phyloP scores from a whole-genome alignment of 345 rosid genomes.

The Linum usitatissimum region DNA sequence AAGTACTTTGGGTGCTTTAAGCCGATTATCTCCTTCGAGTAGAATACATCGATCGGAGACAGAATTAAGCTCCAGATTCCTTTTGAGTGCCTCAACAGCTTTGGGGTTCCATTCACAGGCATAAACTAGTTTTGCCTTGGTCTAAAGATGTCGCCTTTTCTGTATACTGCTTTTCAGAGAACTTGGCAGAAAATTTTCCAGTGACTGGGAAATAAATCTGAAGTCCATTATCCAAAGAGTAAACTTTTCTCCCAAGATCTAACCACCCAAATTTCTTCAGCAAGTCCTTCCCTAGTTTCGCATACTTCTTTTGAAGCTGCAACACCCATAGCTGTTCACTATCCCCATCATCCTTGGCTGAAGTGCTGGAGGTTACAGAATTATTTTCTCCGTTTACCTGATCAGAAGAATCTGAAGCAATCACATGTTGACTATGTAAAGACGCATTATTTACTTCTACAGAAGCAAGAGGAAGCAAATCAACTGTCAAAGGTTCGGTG shows the following conservation, averaged over 20 bases:
- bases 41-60: constrained; percentile 67
- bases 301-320: constrained; percentile 50
- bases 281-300: constrained; percentile 71
- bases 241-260: constrained; percentile 65
- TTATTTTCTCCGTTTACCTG: constrained; percentile 18
- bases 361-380: constrained; percentile 16
- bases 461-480: constrained; percentile 37
- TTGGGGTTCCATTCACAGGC: constrained; percentile 96
- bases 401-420: constrained; percentile 15
- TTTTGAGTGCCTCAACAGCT: constrained; percentile 73
- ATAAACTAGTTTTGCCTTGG: constrained; percentile 63
- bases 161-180: constrained; percentile 26
- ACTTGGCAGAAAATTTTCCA: constrained; percentile 37
- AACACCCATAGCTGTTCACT: constrained; percentile 30
- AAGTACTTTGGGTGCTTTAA: constrained; percentile 62
- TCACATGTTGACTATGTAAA: constrained; percentile 16
- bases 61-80: constrained; percentile 54
- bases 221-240: constrained; percentile 35
- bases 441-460: constrained; percentile 12
- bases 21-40: constrained; percentile 76
- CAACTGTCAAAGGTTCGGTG: constrained; percentile 60
- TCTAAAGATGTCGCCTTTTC: constrained; percentile 21
- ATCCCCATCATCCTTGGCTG: constrained; percentile 21
- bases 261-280: constrained; percentile 84
- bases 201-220: constrained; percentile 74